A percentile compares a stretch with the other conserved stretches of the same genome.
Evolutionary conservation across 352 stramenopile species (phyloP).

Genomic region (Pythium aristosporum): DNA sequence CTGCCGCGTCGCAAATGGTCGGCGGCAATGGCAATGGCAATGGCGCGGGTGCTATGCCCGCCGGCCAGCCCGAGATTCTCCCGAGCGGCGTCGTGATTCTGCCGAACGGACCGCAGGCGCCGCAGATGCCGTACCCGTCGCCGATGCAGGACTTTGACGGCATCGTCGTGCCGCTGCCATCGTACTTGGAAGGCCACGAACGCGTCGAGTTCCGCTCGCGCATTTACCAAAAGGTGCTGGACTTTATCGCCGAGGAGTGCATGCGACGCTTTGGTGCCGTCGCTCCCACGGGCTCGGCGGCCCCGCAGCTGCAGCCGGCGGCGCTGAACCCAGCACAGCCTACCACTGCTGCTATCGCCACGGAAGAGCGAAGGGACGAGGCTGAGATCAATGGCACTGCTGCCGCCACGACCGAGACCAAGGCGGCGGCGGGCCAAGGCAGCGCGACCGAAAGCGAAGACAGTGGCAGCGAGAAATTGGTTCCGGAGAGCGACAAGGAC

Average conservation of each 20-base stretch:
- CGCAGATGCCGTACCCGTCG: constrained; percentile 52
- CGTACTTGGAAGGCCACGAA: constrained; percentile 70
- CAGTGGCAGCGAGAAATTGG: not conserved
- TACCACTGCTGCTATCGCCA: not conserved
- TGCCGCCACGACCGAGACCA: not conserved
- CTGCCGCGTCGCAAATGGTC: constrained; percentile 9
- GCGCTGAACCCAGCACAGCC: not conserved
- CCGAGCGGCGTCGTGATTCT: constrained; percentile 40
- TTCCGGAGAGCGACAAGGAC: constrained; percentile 9
- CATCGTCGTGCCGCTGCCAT: constrained; percentile 76
- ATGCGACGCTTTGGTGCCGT: constrained; percentile 43
- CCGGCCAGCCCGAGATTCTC: constrained; percentile 21
- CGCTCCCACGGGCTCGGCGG: not conserved
- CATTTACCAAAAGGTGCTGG: constrained; percentile 80
- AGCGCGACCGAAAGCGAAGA: constrained; percentile 8
- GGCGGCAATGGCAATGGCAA: not conserved
- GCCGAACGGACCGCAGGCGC: constrained; percentile 48
- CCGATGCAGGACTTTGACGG: constrained; percentile 77
- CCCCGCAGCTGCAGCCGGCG: constrained; percentile 1
- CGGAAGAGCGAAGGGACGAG: constrained; percentile 1
- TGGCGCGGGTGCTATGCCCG: not conserved
- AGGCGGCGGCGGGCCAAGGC: not conserved
- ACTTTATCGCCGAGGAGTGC: constrained; percentile 84
- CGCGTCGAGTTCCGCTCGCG: constrained; percentile 72
- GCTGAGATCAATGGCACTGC: not conserved